Evolutionary conservation across 139 green algal species (phyloP), one percentile per base, ranked within the genome.

Genomic region (Dunaliella sp.): DNA sequence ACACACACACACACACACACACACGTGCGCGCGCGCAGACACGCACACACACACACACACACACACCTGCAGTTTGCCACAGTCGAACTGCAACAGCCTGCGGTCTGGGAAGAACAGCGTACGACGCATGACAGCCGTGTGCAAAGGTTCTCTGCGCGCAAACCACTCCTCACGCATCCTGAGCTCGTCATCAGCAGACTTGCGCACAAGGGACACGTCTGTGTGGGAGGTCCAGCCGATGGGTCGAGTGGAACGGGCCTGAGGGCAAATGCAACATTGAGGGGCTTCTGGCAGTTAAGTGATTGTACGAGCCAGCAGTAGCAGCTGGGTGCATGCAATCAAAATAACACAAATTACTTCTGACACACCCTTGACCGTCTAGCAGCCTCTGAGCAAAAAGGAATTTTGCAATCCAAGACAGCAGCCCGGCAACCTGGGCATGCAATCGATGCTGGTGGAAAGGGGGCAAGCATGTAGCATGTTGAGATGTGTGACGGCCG

Each of bases 101-200:
- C 93, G 81, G 90, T 99, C 97, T 0, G 97, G 97, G 90, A 99
- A 99, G 93, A 98, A 99, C 7, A 99, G 92, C 89, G 97, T 94
- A 28, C 89, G 88, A 2, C 97, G 92, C 32, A 98, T 90, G 25
- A 93, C 37, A 25, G 94, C 89, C 0, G 93, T 92, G 75, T 95
- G 93, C 83, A 99, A 89, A 24, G 94, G 83, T 0, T 12, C 90
- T 1, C 37, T 91, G 79, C 84, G 87, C 32, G 1, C 59, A 36
- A 59, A 82, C 73, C 83, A 95, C 83, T 84, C 81, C 26, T 80
- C 36, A 28, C 38, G 26, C 57, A 38, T 80, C 58, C 86, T 12
- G 74, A 48, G 36, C 25, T 86, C 87, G 30, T 35, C 72, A 24
- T 84, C 79, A 16, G 86, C 90, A 31, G 89, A 83, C 26, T 86